A percentile compares a stretch with the other conserved stretches of the same genome.
These are phyloP conservation scores for Magnusiomyces ingens DNA, from an alignment of 1,139 yeast species.

Conservation along the genomic window DNA sequence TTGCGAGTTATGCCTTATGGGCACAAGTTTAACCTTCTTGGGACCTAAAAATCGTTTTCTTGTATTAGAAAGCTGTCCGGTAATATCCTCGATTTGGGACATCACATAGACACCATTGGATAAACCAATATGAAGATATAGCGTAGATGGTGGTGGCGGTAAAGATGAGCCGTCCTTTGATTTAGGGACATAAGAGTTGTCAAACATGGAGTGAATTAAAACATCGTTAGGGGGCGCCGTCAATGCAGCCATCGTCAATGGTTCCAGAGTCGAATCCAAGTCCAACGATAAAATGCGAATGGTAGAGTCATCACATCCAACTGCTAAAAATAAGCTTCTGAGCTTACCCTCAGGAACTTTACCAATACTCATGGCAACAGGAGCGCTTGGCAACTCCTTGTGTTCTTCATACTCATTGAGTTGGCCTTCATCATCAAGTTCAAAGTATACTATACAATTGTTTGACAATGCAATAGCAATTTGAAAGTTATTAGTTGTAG, in stretches of 20 bases:
- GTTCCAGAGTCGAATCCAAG: constrained; percentile 55
- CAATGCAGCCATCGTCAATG: constrained; percentile 60
- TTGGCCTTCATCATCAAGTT: constrained; percentile 58
- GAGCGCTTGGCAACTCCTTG: constrained; percentile 46
- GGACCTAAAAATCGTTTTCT: constrained; percentile 72
- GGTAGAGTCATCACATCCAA: constrained; percentile 68
- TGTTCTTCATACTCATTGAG: constrained; percentile 65
- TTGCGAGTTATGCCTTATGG: constrained; percentile 25
- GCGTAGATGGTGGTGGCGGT: constrained; percentile 15
- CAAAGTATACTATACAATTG: constrained; percentile 75
- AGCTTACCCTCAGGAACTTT: constrained; percentile 43
- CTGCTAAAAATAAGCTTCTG: constrained; percentile 53
- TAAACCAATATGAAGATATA: constrained; percentile 68
- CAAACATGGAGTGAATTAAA: constrained; percentile 39
- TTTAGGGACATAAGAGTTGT: constrained; percentile 14
- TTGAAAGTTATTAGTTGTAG: constrained; percentile 62
- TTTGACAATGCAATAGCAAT: constrained; percentile 65
- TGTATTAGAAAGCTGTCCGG: constrained; percentile 63
- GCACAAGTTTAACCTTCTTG: constrained; percentile 49
- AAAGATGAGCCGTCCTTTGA: not conserved
- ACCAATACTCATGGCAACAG: constrained; percentile 50
- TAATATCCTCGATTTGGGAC: constrained; percentile 47
- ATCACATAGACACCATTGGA: constrained; percentile 73
- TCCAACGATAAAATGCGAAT: constrained; percentile 64
- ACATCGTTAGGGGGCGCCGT: constrained; percentile 52